These are phyloP conservation scores for Auricularia cornea DNA, from an alignment of 768 basidiomycete genomes.

Conservation along the genomic window DNA sequence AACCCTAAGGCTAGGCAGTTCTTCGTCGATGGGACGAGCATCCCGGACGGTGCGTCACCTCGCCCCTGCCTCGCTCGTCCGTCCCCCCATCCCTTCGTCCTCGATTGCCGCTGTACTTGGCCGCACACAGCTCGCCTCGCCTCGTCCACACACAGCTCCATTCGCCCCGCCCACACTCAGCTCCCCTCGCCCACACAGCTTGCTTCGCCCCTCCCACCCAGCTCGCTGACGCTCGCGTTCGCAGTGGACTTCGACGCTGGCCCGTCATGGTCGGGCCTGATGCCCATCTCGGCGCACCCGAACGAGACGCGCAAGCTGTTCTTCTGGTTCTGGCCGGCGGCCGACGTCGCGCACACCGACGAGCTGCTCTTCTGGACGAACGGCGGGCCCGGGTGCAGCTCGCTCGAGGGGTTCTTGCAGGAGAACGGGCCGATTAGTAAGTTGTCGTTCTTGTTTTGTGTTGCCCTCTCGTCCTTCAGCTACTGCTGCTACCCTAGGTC, in stretches of 20 bases:
- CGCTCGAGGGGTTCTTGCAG: constrained; percentile 10
- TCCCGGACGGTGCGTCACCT: constrained; percentile 36
- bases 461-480: not conserved
- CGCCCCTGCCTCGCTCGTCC: too few species aligned
- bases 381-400: constrained; percentile 18
- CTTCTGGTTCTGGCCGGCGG: constrained; percentile 27
- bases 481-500: too few species aligned
- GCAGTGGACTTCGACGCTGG: constrained; percentile 30
- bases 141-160: too few species aligned
- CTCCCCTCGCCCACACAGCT: too few species aligned
- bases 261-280: constrained; percentile 22
- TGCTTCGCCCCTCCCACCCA: too few species aligned
- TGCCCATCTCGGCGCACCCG: constrained; percentile 20
- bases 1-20: constrained; percentile 28
- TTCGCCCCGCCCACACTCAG: too few species aligned
- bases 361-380: constrained; percentile 29
- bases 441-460: not conserved
- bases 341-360: constrained; percentile 20
- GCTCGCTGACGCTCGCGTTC: too few species aligned
- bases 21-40: constrained; percentile 38
- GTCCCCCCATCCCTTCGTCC: too few species aligned
- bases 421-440: constrained; percentile 10
- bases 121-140: too few species aligned
- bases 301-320: constrained; percentile 40
- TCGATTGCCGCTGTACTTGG: too few species aligned